Percentiles rank a stretch among this genome's conserved stretches.
Evolutionary conservation across 1,284 basidiomycete genomes (phyloP).

Genomic region (Clitocybe nebularis): DNA sequence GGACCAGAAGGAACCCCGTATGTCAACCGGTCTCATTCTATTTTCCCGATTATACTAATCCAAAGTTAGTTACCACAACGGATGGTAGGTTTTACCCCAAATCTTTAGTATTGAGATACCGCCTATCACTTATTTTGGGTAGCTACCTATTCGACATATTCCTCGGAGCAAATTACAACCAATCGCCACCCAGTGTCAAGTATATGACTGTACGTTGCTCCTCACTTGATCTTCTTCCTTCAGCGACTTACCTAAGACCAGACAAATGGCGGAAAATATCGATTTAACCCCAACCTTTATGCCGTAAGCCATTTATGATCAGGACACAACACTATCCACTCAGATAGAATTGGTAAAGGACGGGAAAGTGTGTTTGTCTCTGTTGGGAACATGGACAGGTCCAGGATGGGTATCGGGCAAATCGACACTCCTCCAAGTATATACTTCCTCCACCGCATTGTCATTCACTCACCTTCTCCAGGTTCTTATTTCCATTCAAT

Average conservation of each 20-base stretch:
- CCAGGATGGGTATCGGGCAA: conserved; percentile 87
- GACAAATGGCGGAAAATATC: conserved; percentile 85
- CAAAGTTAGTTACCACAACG: conserved; percentile 67
- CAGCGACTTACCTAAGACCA: conserved; percentile 27
- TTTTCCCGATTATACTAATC: conserved; percentile 4
- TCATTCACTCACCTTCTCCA: conserved; percentile 22
- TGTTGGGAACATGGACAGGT: conserved; percentile 89
- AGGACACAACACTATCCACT: not conserved
- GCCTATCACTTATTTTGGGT: conserved; percentile 16
- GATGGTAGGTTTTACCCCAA: conserved; percentile 52
- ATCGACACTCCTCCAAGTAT: conserved; percentile 78
- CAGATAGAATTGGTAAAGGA: conserved; percentile 43
- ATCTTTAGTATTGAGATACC: conserved; percentile 2
- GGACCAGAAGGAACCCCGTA: conserved; percentile 91
- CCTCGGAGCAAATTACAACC: conserved; percentile 79
- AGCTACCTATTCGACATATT: conserved; percentile 87
- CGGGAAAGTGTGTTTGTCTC: conserved; percentile 87
- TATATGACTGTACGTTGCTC: conserved; percentile 78
- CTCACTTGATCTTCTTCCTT: conserved; percentile 7
- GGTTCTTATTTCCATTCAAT: conserved; percentile 91
- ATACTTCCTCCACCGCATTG: conserved; percentile 10
- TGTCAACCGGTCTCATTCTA: conserved; percentile 30
- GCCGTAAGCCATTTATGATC: conserved; percentile 46
- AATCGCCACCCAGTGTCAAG: conserved; percentile 77
- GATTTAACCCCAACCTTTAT: conserved; percentile 91